Base-by-base conservation (phyloP, 179 eudicot species). In the Spergularia azorica region DNA sequence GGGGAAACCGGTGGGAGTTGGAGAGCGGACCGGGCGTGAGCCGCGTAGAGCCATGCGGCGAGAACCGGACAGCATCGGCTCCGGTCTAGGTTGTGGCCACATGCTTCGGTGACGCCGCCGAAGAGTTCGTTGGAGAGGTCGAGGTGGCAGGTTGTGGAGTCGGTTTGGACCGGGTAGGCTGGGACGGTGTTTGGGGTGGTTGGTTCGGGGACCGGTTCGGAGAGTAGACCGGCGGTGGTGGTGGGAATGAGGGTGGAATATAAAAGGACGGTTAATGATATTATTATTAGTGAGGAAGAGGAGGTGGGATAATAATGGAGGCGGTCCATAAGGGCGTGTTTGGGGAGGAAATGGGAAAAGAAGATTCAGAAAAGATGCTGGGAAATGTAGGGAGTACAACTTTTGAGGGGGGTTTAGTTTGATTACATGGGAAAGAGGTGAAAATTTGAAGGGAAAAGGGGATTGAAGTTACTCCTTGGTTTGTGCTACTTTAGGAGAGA, bases 21-120 rank as follows among this genome's bases (percentile, higher is more conserved):
- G 20, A 93, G 90, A 0, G 97, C 97, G 32, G 92, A 83, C 41
- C 94, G 86, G 12, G 97, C 92, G 78, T 93, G 93, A 0, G 97
- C 96, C 0, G 97, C 97, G 86, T 88, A 93, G 1, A 93, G 88
- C 97, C 97, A 93, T 0, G 97, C 97, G 20, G 94, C 97, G 0
- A 93, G 89, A 4, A 93, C 97, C 3, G 97, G 97, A 50, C 97
- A 93, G 77, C 97, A 93, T 0, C 97, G 86, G 83, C 92, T 87
- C 58, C 97, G 81, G 87, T 93, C 97, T 3, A 93, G 91, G 83
- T 73, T 86, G 43, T 73, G 90, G 21, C 90, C 79, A 70, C 97
- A 93, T 0, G 97, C 97, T 52, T 84, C 91, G 70, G 75, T 74
- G 15, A 93, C 97, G 39, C 97, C 97, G 66, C 97, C 97, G 85